These are phyloP conservation scores for Populus davidiana DNA, from an alignment of 345 rosid species.

Conservation along the genomic window DNA sequence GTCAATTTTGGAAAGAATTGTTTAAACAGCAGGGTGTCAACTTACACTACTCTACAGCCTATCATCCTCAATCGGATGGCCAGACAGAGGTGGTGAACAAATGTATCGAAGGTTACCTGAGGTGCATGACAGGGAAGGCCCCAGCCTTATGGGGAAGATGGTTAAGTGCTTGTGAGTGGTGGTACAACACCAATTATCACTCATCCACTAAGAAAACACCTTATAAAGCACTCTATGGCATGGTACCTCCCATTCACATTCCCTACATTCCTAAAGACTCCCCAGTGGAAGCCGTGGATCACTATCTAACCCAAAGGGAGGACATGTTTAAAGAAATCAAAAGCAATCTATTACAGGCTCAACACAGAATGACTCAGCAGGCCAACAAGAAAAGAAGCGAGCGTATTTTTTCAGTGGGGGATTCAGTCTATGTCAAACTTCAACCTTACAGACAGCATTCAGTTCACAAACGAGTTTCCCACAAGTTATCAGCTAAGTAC, in stretches of 20 bases:
- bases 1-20: background rate
- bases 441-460: too few species aligned
- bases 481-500: too few species aligned
- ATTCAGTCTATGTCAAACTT: too few species aligned
- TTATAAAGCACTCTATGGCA: background rate
- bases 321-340: too few species aligned
- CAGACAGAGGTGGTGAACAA: background rate
- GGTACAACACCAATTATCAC: background rate
- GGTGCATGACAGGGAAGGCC: background rate
- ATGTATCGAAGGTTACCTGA: background rate
- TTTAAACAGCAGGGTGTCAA: background rate
- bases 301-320: too few species aligned
- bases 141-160: background rate
- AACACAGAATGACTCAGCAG: too few species aligned
- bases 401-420: fast-evolving
- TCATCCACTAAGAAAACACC: background rate
- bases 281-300: too few species aligned
- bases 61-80: background rate
- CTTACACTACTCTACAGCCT: background rate
- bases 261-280: too few species aligned
- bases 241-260: too few species aligned
- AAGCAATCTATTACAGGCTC: too few species aligned
- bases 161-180: background rate
- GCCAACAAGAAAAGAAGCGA: too few species aligned
- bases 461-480: fast-evolving